A percentile compares a stretch with the other conserved stretches of the same genome.
These are phyloP conservation scores for Lagenaria siceraria DNA, from an alignment of 306 rosid genomes.

Conservation along the genomic window DNA sequence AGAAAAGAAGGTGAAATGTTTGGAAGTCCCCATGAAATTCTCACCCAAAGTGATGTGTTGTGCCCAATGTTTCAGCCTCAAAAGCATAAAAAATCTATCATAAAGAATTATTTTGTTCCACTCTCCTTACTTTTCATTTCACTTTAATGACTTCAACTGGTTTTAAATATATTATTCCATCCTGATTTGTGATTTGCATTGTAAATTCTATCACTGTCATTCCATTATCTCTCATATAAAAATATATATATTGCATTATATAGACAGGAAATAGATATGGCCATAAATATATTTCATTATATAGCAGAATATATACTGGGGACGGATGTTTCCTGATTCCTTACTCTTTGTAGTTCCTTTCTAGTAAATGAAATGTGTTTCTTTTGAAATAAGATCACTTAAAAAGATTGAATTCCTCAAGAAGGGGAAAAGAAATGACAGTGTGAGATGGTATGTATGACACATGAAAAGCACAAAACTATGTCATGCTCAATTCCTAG, in stretches of 20 bases:
- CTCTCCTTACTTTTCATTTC: not conserved
- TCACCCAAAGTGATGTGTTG: not conserved
- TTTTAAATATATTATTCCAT: not conserved
- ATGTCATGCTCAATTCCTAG: not conserved
- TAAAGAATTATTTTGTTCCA: not conserved
- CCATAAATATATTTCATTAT: not conserved
- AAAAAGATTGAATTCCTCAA: not conserved
- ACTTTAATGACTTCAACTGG: not conserved
- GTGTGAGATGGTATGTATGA: not conserved
- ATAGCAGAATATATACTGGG: not conserved
- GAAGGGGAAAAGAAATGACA: no score
- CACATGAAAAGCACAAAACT: not conserved
- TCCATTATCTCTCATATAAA: not conserved
- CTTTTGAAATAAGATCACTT: not conserved
- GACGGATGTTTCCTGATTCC: not conserved
- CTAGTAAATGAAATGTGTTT: not conserved
- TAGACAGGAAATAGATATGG: not conserved
- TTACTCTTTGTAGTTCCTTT: not conserved
- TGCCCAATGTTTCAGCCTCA: not conserved
- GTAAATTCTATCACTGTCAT: not conserved
- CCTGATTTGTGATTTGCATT: not conserved
- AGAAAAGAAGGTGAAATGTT: not conserved
- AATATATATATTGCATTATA: not conserved
- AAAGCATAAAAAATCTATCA: not conserved
- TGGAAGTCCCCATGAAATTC: not conserved